Evolutionary conservation across 2,329 filamentous ascomycete species (phyloP).

Genomic region (Aspergillus thermomutatus): DNA sequence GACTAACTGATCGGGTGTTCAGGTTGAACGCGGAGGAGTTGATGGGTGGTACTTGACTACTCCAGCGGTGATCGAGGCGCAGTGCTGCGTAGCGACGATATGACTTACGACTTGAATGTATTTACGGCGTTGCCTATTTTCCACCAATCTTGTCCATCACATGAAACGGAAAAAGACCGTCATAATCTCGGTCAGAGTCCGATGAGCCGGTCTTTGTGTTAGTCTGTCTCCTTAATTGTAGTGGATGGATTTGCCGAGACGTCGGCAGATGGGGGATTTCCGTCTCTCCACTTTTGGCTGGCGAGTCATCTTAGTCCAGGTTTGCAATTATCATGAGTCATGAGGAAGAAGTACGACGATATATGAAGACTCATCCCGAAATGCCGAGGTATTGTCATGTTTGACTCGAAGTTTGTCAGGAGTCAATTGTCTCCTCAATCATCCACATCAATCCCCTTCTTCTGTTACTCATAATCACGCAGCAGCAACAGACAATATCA

Average conservation of each 20-base stretch:
- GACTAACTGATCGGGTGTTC: constrained; percentile 51
- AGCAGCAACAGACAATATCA: too few relatives aligned
- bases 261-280: background rate
- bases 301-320: too few relatives aligned
- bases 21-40: constrained; percentile 55
- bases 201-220: background rate
- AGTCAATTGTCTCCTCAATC: too few relatives aligned
- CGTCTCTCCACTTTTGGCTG: background rate
- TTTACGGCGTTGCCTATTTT: background rate
- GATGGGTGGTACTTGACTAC: constrained; percentile 20
- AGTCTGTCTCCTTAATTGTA: background rate
- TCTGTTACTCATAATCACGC: too few relatives aligned
- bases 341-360: too few relatives aligned
- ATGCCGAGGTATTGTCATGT: too few relatives aligned
- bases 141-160: background rate
- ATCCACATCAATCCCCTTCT: too few relatives aligned
- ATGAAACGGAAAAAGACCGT: background rate
- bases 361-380: too few relatives aligned
- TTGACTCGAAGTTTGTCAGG: too few relatives aligned
- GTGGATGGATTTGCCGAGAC: background rate
- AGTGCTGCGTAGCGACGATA: too few relatives aligned
- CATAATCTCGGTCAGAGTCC: background rate
- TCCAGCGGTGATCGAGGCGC: too few relatives aligned
- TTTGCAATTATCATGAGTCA: too few relatives aligned
- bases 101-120: background rate